Evolutionary conservation across 306 rosid species (phyloP).

Genomic region (Cicer yamashitae): DNA sequence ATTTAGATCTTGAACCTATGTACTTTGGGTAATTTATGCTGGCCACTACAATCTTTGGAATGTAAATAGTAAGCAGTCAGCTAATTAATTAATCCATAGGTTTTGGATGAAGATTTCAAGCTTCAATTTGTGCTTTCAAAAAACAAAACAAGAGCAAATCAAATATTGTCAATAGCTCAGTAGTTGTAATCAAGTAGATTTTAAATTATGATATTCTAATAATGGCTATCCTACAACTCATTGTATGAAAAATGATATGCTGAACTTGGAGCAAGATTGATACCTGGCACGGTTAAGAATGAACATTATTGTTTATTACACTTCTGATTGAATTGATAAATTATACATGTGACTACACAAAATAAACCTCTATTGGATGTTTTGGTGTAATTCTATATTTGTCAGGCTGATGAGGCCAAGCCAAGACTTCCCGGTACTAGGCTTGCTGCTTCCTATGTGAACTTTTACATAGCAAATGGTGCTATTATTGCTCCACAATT

Average conservation of each 20-base stretch:
- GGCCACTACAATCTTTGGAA: slow-evolving; percentile 16
- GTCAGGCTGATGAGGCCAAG: slow-evolving; percentile 67
- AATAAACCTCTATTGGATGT: slow-evolving; percentile 26
- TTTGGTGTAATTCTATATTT: slow-evolving; percentile 28
- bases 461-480: slow-evolving; percentile 91
- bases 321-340: slow-evolving; percentile 20
- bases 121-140: slow-evolving; percentile 10
- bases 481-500: slow-evolving; percentile 82
- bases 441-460: slow-evolving; percentile 93
- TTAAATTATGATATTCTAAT: slow-evolving; percentile 25
- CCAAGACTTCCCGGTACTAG: slow-evolving; percentile 67
- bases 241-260: slow-evolving; percentile 20
- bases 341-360: slow-evolving; percentile 20
- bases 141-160: slow-evolving; percentile 25
- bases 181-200: slow-evolving; percentile 11
- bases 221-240: slow-evolving; percentile 19
- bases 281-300: slow-evolving; percentile 13
- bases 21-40: slow-evolving; percentile 28
- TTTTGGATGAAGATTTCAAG: slow-evolving; percentile 1
- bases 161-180: slow-evolving; percentile 22
- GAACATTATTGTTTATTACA: slow-evolving; percentile 18
- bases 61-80: slow-evolving; percentile 29
- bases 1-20: slow-evolving; percentile 3
- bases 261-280: slow-evolving; percentile 13
- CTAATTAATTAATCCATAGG: slow-evolving; percentile 14